phyloP scores from a whole-genome alignment of 1,139 yeast species.

The Magnusiomyces fungicola region DNA sequence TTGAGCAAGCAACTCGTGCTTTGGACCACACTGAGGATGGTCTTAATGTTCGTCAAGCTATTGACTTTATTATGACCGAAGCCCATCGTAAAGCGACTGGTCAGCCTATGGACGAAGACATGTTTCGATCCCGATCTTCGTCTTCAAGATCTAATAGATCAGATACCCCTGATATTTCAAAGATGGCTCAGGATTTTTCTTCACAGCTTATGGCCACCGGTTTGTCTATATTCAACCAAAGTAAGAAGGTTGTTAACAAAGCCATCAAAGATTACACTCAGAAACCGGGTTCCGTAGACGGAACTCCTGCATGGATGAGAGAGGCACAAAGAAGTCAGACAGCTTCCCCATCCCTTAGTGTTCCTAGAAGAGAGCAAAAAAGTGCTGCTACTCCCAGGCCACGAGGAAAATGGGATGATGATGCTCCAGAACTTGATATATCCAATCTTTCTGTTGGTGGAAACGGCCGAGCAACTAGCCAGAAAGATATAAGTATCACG shows the following conservation, averaged over 20 bases:
- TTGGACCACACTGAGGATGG: constrained; percentile 49
- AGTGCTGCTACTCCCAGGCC: neutral
- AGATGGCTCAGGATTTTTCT: constrained; percentile 54
- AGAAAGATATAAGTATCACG: constrained; percentile 7
- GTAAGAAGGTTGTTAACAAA: constrained; percentile 54
- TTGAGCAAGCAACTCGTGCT: constrained; percentile 56
- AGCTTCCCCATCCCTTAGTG: constrained; percentile 1
- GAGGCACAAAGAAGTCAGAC: constrained; percentile 33
- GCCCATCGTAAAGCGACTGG: constrained; percentile 39
- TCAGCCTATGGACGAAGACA: constrained; percentile 2
- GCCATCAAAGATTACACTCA: constrained; percentile 53
- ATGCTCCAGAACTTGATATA: constrained; percentile 16
- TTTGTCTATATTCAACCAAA: constrained; percentile 50
- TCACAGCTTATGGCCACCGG: constrained; percentile 58
- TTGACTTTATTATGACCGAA: constrained; percentile 55
- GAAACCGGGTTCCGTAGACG: constrained; percentile 32
- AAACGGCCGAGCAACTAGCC: too few species aligned
- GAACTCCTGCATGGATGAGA: constrained; percentile 77
- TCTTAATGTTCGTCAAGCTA: constrained; percentile 55
- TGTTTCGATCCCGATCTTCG: constrained; percentile 1
- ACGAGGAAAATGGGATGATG: constrained; percentile 16
- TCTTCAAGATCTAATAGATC: constrained; percentile 6
- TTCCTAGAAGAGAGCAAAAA: constrained; percentile 6
- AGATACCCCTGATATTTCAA: constrained; percentile 32
- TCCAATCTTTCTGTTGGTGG: constrained; percentile 1